phyloP scores from a whole-genome alignment of 208 protist genomes.

The Acanthamoeba culbertsoni region DNA sequence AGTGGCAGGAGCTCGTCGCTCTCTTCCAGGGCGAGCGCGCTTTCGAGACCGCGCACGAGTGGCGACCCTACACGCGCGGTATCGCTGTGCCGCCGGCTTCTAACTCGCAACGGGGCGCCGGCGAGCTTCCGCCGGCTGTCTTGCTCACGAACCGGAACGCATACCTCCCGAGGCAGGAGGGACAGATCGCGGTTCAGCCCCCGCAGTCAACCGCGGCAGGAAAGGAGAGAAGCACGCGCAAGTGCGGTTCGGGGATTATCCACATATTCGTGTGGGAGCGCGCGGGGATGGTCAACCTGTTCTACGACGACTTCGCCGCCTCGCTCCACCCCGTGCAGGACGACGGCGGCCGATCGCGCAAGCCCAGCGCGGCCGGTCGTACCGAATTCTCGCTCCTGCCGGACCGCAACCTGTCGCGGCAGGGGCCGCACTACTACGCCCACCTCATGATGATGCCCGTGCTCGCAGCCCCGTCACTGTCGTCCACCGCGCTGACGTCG shows the following conservation, averaged over 20 bases:
- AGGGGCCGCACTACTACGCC: not conserved
- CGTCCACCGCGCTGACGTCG: not conserved
- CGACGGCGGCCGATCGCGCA: not conserved
- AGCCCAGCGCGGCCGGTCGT: not conserved
- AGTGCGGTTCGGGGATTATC: not conserved
- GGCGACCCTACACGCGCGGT: not conserved
- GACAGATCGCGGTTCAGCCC: not conserved
- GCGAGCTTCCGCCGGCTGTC: not conserved
- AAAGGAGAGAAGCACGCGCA: not conserved
- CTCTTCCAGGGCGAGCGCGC: constrained; percentile 39
- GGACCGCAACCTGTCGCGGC: not conserved
- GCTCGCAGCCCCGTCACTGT: not conserved
- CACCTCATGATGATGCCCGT: constrained; percentile 35
- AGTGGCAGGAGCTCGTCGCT: not conserved
- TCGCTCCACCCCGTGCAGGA: not conserved
- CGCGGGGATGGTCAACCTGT: not conserved
- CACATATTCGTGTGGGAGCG: constrained; percentile 8
- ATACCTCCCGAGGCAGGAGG: not conserved
- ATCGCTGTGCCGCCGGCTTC: not conserved
- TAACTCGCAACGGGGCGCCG: not conserved
- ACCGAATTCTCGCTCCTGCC: not conserved
- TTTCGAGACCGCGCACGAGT: not conserved
- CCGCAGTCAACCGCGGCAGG: not conserved
- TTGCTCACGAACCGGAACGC: not conserved
- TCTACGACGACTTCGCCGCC: constrained; percentile 9